Evolutionary conservation across 1,284 basidiomycete genomes (phyloP), one percentile per base, ranked within the genome.

Genomic region (Tausonia pullulans): DNA sequence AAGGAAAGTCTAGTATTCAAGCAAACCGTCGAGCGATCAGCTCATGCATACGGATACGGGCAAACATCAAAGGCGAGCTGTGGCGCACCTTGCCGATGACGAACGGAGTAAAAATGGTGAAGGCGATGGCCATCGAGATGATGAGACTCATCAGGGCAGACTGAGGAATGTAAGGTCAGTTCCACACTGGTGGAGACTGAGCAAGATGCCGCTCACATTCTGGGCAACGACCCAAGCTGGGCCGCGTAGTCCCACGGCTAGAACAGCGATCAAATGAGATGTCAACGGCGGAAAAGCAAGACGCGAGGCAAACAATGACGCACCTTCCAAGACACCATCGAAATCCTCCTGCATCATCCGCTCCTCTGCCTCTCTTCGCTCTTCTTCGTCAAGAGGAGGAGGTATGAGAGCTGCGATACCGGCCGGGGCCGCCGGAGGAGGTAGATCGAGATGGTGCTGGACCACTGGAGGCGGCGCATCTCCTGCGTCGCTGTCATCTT

Each of bases 161-260:
- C 63, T 64, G 52, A 6, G 41, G 27, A 10, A 43, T 48, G 52
- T 58, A 13, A 44, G 44, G 27, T 27, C 27, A 27, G 27, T 27
- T 27, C 27, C 27, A 27, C 27, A 27, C 27, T 27, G 27, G 27
- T 27, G n/a, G 14, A 4, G 58, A 27, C 9, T 9, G 27, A 11
- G 13, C n/a, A 41, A 46, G 5, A 45, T 7, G n/a, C 5, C 13
- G 43, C 63, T 27, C 11, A 64, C 63, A 40, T 65, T 65, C 50
- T 65, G 64, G 0, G 57, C 27, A 9, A 65, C 50, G 13, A 40
- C 45, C 16, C 50, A 9, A n/a, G 58, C 9, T 2, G 64, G 64
- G 6, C 64, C 64, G 45, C 64, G n/a, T 8, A 65, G 43, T 14
- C 64, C 64, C 46, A 65, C 60, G 7, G 64, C 64, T 61, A 16